Conservation (phyloP, 2,329 filamentous ascomycete genomes). For the Fusarium secorum region DNA sequence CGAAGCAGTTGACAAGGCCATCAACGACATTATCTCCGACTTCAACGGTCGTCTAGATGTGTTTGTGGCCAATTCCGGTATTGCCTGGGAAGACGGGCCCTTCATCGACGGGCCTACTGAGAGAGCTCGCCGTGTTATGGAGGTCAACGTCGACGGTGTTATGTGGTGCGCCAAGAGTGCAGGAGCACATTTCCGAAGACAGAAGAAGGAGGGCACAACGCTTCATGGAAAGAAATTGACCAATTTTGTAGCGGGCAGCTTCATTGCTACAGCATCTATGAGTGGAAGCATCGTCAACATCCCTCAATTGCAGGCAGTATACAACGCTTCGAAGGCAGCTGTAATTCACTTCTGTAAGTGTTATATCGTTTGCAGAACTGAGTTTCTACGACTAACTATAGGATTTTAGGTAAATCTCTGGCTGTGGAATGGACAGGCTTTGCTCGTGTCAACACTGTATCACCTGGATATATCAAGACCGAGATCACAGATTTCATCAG, state of each 20-base stretch:
- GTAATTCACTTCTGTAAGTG: constrained; percentile 64
- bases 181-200: constrained; percentile 72
- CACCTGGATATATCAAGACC: constrained; percentile 78
- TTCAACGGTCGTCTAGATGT: constrained; percentile 79
- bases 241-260: constrained; percentile 70
- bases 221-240: constrained; percentile 68
- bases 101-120: constrained; percentile 71
- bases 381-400: neutral
- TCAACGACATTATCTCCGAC: constrained; percentile 65
- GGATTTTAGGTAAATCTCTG: constrained; percentile 66
- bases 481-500: constrained; percentile 74
- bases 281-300: constrained; percentile 80
- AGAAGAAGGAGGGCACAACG: constrained; percentile 72
- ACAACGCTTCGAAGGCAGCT: constrained; percentile 77
- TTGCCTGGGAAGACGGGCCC: constrained; percentile 74
- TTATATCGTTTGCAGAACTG: neutral
- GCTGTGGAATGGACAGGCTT: constrained; percentile 81
- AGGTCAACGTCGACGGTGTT: constrained; percentile 77
- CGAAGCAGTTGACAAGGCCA: constrained; percentile 58
- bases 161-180: constrained; percentile 80
- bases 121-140: constrained; percentile 72
- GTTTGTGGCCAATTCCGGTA: constrained; percentile 81
- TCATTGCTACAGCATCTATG: constrained; percentile 82
- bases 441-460: constrained; percentile 75
- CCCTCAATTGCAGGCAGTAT: constrained; percentile 76